Evolutionary conservation across 225 moss, liverwort and hornwort species (phyloP), one percentile per base, ranked within the genome.

Genomic region (Polytrichum commune): DNA sequence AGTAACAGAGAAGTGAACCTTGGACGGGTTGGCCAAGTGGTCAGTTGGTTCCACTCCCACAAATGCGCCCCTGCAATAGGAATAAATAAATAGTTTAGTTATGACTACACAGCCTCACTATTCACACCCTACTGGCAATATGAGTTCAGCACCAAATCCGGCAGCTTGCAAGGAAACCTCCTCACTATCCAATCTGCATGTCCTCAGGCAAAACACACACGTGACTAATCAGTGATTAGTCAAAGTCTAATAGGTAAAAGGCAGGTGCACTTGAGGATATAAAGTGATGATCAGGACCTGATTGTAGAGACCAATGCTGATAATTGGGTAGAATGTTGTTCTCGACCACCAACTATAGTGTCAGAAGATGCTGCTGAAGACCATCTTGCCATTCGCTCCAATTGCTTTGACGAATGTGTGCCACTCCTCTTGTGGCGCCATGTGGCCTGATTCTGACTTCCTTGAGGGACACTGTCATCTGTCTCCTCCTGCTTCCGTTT

Each of bases 31-130:
- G 67, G 75, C 80, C 54, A 93, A 75, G 72, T 82, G 64, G 55
- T 88, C 84, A 69, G 23, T 68, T 55, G 82, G 84, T 56, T 91
- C 87, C 76, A 88, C 88, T 28, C 76, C 71, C 79, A 79, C 70
- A 75, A 93, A 93, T 64, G 86, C 91, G 74, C 64, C 73, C 84
- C 93, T 93, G 82, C 72, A 83, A 86, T 69, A 9, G 60, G 64
- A 71, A 56, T 54, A 72, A 67, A 79, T 66, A 55, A 73, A 55
- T 30, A 38, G 66, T n/a, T 75, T 70, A 61, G 53, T 63, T 18
- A 54, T 71, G 66, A 83, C 67, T 32, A 72, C 63, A 79, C 65
- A 80, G 46, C 46, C 46, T 46, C 13, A 46, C 46, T 46, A 16
- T 46, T 13, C 46, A 46, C 13, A 46, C 46, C 13, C 46, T 4